These are phyloP conservation scores for Macadamia tetraphylla DNA, from an alignment of 164 flowering plant species.

Conservation along the genomic window DNA sequence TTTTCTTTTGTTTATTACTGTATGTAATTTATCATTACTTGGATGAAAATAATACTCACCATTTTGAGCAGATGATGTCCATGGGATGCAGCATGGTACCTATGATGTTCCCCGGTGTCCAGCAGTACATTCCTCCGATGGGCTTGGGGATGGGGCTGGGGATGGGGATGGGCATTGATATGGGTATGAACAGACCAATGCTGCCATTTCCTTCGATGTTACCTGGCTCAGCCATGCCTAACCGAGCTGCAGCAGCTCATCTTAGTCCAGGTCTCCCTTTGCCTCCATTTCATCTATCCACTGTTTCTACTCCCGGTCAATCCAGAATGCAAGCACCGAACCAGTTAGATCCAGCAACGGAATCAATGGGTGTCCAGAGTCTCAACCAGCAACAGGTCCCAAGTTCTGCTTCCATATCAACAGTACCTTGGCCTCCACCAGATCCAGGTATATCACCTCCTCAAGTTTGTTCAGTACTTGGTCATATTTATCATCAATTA, in stretches of 20 bases:
- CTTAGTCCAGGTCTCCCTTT: constrained; percentile 52
- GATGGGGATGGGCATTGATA: constrained; percentile 50
- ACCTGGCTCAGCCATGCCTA: constrained; percentile 41
- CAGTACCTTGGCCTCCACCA: constrained; percentile 51
- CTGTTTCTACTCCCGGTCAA: constrained; percentile 35
- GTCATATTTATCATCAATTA: no score
- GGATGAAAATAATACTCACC: background rate
- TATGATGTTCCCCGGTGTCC: constrained; percentile 80
- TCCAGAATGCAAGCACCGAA: constrained; percentile 36
- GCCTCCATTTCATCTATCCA: constrained; percentile 52
- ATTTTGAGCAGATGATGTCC: constrained; percentile 78
- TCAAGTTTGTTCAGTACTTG: constrained; percentile 32
- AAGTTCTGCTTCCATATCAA: constrained; percentile 48
- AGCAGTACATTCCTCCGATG: constrained; percentile 70
- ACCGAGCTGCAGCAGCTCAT: constrained; percentile 42
- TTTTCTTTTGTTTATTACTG: background rate
- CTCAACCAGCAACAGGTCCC: constrained; percentile 32
- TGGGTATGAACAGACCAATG: constrained; percentile 39
- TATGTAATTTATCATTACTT: no score
- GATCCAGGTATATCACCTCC: constrained; percentile 34
- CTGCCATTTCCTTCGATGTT: constrained; percentile 59
- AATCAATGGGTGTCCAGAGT: constrained; percentile 25
- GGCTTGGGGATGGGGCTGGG: constrained; percentile 48
- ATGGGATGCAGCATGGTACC: constrained; percentile 91
- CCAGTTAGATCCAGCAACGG: constrained; percentile 34